phyloP scores from a whole-genome alignment of 1,139 yeast species.

The Kluyveromyces sp. region DNA sequence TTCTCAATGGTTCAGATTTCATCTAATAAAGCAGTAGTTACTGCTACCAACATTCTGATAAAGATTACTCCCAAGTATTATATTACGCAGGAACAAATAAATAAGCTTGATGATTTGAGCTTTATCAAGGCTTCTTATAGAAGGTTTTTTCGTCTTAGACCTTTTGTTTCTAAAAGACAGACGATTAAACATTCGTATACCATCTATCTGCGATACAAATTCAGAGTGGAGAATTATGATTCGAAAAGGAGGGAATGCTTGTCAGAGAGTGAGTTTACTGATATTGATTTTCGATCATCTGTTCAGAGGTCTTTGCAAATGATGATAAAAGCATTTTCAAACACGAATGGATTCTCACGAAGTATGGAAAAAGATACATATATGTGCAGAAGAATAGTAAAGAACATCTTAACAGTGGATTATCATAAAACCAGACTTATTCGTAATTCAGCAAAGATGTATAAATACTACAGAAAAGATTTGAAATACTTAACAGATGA shows the following conservation, averaged over 20 bases:
- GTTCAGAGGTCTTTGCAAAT: conserved; percentile 18
- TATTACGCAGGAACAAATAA: conserved; percentile 6
- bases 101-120: conserved; percentile 7
- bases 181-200: conserved; percentile 22
- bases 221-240: conserved; percentile 20
- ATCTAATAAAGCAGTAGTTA: conserved; percentile 19
- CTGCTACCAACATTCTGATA: conserved; percentile 13
- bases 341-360: conserved; percentile 7
- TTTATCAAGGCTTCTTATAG: conserved; percentile 17
- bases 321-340: conserved; percentile 17
- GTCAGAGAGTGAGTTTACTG: neutral
- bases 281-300: conserved; percentile 4
- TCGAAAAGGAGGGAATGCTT: conserved; percentile 13
- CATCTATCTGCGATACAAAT: conserved; percentile 24
- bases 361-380: conserved; percentile 12
- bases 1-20: neutral
- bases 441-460: neutral
- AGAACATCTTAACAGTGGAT: conserved; percentile 24
- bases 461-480: neutral
- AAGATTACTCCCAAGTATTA: conserved; percentile 12
- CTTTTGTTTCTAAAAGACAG: conserved; percentile 20
- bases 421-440: conserved; percentile 15
- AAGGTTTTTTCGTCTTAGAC: conserved; percentile 21
- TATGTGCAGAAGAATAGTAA: conserved; percentile 19
- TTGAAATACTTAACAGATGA: neutral